A percentile compares a stretch with the other conserved stretches of the same genome.
phyloP scores from a whole-genome alignment of 495 filamentous ascomycete genomes.

The Penicillium silybi region DNA sequence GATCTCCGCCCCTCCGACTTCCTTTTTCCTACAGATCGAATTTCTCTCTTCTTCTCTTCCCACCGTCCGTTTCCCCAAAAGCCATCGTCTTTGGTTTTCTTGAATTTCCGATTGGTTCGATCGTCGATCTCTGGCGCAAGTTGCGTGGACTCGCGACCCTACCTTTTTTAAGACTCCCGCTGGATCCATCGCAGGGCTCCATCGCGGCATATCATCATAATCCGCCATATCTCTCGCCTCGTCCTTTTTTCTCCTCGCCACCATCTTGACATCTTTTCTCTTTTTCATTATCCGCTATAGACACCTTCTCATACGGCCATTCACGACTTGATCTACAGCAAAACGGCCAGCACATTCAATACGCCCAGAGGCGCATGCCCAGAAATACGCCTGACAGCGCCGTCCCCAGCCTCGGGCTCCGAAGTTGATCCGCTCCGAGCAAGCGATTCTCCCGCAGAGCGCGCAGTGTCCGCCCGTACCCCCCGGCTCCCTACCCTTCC shows the following conservation, averaged over 20 bases:
- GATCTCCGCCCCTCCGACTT: slow-evolving; percentile 10
- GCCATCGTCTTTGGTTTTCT: slow-evolving; percentile 1
- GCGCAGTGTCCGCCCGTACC: slow-evolving; percentile 24
- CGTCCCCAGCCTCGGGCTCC: slow-evolving; percentile 37
- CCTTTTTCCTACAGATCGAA: slow-evolving; percentile 22
- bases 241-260: background rate
- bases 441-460: slow-evolving; percentile 41
- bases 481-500: slow-evolving; percentile 29
- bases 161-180: slow-evolving; percentile 26
- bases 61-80: background rate
- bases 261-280: background rate
- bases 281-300: slow-evolving; percentile 6
- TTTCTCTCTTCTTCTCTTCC: slow-evolving; percentile 6
- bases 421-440: slow-evolving; percentile 44
- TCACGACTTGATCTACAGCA: background rate
- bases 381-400: slow-evolving; percentile 39
- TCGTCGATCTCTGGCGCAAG: slow-evolving; percentile 12
- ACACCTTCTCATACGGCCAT: background rate
- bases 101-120: slow-evolving; percentile 13
- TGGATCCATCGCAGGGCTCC: slow-evolving; percentile 27
- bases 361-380: slow-evolving; percentile 29
- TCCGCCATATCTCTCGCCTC: slow-evolving; percentile 6
- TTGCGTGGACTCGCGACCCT: slow-evolving; percentile 12
- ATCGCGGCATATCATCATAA: slow-evolving; percentile 13
- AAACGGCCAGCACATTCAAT: background rate